phyloP scores from a whole-genome alignment of 805 yeast species.

The Suhomyces pyralidae region DNA sequence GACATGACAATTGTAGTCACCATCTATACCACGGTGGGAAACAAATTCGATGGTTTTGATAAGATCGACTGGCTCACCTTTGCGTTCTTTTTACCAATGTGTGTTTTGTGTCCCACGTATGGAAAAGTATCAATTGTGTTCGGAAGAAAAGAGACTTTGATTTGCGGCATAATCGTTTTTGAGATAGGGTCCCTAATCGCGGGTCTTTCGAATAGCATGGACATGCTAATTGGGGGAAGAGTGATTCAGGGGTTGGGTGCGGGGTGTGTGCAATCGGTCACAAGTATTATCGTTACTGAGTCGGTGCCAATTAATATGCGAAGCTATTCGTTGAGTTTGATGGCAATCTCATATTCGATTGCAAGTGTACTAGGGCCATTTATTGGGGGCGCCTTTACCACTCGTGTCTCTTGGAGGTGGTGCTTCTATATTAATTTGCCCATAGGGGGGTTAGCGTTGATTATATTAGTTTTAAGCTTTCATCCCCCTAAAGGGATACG shows the following conservation, averaged over 20 bases:
- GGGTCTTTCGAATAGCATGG: constrained; percentile 53
- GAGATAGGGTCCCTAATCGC: constrained; percentile 59
- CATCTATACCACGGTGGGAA: constrained; percentile 46
- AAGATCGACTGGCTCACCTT: constrained; percentile 57
- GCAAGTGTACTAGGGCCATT: constrained; percentile 24
- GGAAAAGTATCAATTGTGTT: constrained; percentile 52
- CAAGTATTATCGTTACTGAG: constrained; percentile 55
- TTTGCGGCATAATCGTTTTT: constrained; percentile 49
- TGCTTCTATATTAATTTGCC: constrained; percentile 24
- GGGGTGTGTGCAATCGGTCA: constrained; percentile 59
- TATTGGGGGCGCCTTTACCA: constrained; percentile 23
- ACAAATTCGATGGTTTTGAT: constrained; percentile 45
- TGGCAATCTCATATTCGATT: constrained; percentile 17
- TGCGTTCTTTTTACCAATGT: constrained; percentile 52
- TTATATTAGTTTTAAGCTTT: constrained; percentile 14
- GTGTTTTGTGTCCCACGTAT: constrained; percentile 52
- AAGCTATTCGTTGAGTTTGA: constrained; percentile 15
- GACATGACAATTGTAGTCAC: constrained; percentile 58
- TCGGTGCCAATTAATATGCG: constrained; percentile 40
- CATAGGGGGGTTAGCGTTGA: constrained; percentile 19
- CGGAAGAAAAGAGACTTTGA: constrained; percentile 52
- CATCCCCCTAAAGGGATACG: constrained; percentile 20
- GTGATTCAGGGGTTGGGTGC: constrained; percentile 70
- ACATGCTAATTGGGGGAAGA: constrained; percentile 65
- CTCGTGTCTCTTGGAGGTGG: constrained; percentile 23